These are phyloP conservation scores for Earliella scabrosa DNA, from an alignment of 1,284 basidiomycete genomes.

Conservation along the genomic window DNA sequence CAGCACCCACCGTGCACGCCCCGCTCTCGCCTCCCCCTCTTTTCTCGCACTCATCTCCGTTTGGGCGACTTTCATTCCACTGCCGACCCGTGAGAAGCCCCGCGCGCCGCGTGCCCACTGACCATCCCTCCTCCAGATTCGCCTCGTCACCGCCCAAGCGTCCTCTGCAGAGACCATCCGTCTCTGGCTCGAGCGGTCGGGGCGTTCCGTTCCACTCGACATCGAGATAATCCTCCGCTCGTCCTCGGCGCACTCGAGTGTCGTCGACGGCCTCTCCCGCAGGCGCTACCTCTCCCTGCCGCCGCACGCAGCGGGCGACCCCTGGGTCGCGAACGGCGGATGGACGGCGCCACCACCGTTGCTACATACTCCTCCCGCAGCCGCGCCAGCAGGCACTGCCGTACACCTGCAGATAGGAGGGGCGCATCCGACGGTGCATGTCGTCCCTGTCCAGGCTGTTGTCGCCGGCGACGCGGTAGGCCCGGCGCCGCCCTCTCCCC, in stretches of 20 bases:
- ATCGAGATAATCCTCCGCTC: constrained; percentile 77
- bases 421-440: constrained; percentile 21
- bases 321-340: constrained; percentile 23
- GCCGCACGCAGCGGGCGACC: constrained; percentile 25
- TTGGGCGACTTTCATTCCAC: constrained; percentile 7
- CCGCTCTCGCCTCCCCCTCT: background rate
- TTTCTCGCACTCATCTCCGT: background rate
- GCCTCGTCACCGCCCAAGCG: constrained; percentile 68
- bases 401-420: constrained; percentile 26
- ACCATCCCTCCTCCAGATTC: constrained; percentile 50
- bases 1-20: background rate
- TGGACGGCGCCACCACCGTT: constrained; percentile 24
- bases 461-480: constrained; percentile 16
- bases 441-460: constrained; percentile 23
- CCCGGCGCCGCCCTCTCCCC: constrained; percentile 13
- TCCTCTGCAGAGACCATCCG: constrained; percentile 77
- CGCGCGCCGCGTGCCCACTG: constrained; percentile 11
- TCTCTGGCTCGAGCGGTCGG: constrained; percentile 79
- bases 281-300: constrained; percentile 32
- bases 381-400: constrained; percentile 14
- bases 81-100: constrained; percentile 7
- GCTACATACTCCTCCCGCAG: constrained; percentile 12
- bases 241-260: constrained; percentile 17
- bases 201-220: constrained; percentile 66
- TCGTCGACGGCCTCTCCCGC: constrained; percentile 23